Percentiles rank a stretch among this genome's conserved stretches.
phyloP scores from a whole-genome alignment of 1,284 basidiomycete species.

The Puccinia hordei region DNA sequence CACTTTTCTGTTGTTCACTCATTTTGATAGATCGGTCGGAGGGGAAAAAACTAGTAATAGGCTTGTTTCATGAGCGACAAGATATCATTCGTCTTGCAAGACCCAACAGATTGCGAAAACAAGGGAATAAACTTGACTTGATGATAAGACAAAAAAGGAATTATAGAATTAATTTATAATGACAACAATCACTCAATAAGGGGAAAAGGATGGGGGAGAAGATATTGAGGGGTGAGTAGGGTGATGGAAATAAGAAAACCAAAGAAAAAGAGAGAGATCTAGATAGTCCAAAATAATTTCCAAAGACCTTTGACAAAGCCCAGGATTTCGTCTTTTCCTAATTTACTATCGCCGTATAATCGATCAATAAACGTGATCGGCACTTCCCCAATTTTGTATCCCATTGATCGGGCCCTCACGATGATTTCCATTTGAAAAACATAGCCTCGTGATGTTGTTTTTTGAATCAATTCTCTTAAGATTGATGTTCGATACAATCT shows the following conservation, averaged over 20 bases:
- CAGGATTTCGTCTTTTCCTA: constrained; percentile 83
- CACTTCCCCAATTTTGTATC: constrained; percentile 82
- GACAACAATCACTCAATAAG: constrained; percentile 3
- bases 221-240: no score
- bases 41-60: no score
- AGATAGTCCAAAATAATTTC: constrained; percentile 67
- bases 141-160: background rate
- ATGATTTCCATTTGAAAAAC: constrained; percentile 99
- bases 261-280: background rate
- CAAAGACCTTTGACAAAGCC: constrained; percentile 85
- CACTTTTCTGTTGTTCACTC: no score
- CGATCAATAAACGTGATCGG: constrained; percentile 92
- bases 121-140: background rate
- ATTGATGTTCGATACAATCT: constrained; percentile 78
- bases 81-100: no score
- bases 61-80: no score
- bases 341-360: constrained; percentile 86
- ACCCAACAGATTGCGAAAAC: no score
- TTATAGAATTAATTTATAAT: background rate
- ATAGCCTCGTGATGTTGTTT: constrained; percentile 82
- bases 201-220: background rate
- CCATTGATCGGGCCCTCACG: constrained; percentile 77
- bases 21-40: no score
- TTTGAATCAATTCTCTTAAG: constrained; percentile 75
- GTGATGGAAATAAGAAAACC: background rate